These are phyloP conservation scores for Candida orba DNA, from an alignment of 805 yeast species.

Conservation along the genomic window DNA sequence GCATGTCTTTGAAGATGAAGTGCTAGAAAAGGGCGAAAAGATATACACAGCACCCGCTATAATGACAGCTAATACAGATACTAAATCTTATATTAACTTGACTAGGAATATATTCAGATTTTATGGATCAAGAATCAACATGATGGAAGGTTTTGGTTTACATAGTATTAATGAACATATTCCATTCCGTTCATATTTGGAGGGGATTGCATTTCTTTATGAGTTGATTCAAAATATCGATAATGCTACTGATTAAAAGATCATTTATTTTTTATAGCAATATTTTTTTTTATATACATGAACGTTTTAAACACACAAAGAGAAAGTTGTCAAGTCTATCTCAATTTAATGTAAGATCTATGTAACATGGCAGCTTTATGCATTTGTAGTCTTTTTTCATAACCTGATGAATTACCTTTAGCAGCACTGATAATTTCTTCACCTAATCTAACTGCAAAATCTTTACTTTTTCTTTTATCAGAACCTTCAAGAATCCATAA, in stretches of 20 bases:
- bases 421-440: conserved; percentile 80
- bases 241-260: neutral
- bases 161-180: conserved; percentile 63
- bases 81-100: conserved; percentile 48
- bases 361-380: conserved; percentile 85
- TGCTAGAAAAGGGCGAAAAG: conserved; percentile 16
- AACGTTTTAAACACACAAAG: no score
- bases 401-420: conserved; percentile 74
- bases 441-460: conserved; percentile 80
- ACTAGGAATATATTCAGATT: conserved; percentile 48
- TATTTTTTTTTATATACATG: no score
- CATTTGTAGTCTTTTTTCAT: conserved; percentile 73
- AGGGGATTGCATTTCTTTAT: conserved; percentile 47
- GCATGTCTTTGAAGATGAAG: conserved; percentile 42
- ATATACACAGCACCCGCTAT: conserved; percentile 34
- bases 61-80: conserved; percentile 55
- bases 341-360: conserved; percentile 65
- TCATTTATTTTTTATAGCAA: neutral
- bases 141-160: conserved; percentile 14
- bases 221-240: conserved; percentile 29
- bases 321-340: conserved; percentile 10
- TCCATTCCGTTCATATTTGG: conserved; percentile 47
- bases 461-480: conserved; percentile 67
- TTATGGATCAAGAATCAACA: conserved; percentile 15
- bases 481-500: conserved; percentile 86